A percentile compares a stretch with the other conserved stretches of the same genome.
Conservation (phyloP, 805 yeast species). For the Limtongia smithiae region DNA sequence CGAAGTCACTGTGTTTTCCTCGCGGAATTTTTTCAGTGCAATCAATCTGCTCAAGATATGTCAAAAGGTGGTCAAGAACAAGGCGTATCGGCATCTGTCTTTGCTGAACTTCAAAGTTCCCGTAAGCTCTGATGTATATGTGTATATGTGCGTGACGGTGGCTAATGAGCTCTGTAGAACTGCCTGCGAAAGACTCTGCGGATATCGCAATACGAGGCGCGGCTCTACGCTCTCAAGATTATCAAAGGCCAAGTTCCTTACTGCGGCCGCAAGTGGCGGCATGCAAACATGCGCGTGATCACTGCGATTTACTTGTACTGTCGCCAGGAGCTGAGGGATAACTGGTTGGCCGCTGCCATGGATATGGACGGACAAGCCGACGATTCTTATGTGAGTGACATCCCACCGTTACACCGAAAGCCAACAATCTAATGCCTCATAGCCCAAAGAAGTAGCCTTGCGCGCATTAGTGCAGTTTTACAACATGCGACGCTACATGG, state of each 20-base stretch:
- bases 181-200: conserved; percentile 54
- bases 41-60: conserved; percentile 53
- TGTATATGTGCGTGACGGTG: too few species aligned
- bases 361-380: conserved; percentile 72
- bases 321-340: conserved; percentile 68
- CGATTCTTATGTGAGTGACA: conserved; percentile 32
- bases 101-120: conserved; percentile 57
- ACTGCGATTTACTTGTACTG: conserved; percentile 80
- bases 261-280: conserved; percentile 92
- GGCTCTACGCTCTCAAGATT: conserved; percentile 67
- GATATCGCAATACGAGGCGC: conserved; percentile 59
- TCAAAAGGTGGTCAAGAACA: conserved; percentile 58
- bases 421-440: conserved; percentile 45
- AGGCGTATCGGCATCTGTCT: conserved; percentile 68
- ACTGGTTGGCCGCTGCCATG: conserved; percentile 83
- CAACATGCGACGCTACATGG: conserved; percentile 56
- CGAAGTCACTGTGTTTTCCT: conserved; percentile 27
- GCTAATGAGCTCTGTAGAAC: conserved; percentile 1
- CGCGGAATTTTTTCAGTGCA: conserved; percentile 34
- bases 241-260: conserved; percentile 80
- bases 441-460: conserved; percentile 80
- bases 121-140: too few species aligned
- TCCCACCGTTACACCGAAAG: background rate
- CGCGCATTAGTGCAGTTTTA: conserved; percentile 76
- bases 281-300: conserved; percentile 84